Percentiles rank a stretch among this genome's conserved stretches.
Evolutionary conservation across 495 filamentous ascomycete species (phyloP).

Genomic region (Aspergillus saccharolyticus): DNA sequence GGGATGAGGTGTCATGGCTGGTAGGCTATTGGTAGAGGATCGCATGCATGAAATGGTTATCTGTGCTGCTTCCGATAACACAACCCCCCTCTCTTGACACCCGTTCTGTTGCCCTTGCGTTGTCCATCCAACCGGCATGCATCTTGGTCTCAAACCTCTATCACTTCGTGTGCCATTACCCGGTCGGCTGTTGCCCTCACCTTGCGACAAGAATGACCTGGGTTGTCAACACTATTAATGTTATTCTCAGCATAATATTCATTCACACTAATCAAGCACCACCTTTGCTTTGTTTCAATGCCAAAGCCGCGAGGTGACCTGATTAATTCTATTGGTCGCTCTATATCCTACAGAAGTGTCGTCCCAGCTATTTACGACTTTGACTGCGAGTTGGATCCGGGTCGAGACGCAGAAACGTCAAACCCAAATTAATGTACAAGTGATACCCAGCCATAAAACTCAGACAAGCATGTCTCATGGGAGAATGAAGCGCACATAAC

Average conservation of each 20-base stretch:
- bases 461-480: background rate
- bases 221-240: background rate
- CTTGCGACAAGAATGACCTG: background rate
- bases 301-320: too few relatives aligned
- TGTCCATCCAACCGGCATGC: background rate
- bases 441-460: background rate
- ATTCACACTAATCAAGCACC: background rate
- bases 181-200: background rate
- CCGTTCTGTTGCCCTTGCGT: background rate
- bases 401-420: background rate
- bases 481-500: background rate
- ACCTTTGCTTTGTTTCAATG: too few relatives aligned
- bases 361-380: too few relatives aligned
- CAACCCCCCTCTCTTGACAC: background rate
- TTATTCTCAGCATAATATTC: background rate
- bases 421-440: background rate
- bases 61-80: conserved; percentile 8
- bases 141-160: background rate
- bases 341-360: too few relatives aligned
- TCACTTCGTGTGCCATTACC: background rate
- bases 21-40: conserved; percentile 12
- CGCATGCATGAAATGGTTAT: background rate
- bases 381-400: too few relatives aligned
- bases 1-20: conserved; percentile 15
- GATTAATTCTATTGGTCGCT: too few relatives aligned